Evolutionary conservation across 495 filamentous ascomycete species (phyloP), one percentile per base, ranked within the genome.

Genomic region (Margaritispora aquatica): DNA sequence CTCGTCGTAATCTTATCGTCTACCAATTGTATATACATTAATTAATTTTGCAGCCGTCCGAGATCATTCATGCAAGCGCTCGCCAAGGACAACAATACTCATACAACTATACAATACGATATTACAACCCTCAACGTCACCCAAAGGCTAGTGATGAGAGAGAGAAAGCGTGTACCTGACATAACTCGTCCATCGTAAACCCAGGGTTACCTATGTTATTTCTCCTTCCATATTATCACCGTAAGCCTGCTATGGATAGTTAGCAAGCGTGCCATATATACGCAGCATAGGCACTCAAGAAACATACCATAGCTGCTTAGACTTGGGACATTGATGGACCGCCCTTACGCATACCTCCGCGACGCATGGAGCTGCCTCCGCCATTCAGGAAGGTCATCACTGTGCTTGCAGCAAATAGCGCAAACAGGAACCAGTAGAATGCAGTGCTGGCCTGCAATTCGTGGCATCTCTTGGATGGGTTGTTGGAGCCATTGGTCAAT

Each of bases 401-500:
- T 20, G 81, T 59, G 1, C 83, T 83, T 19, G 70, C 80, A 57
- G 75, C 73, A 67, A 77, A 90, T 0, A 82, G 68, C 20, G 76
- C 80, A 75, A 86, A 88, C 54, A 75, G 81, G 71, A 90, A 88
- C 83, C 83, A 90, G 59, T 88, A 76, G 77, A 90, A 90, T 0
- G 87, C 85, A 31, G 71, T 76, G 3, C 79, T 73, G 4, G 87
- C 87, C 72, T 89, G 85, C 9, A 84, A 81, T 68, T 90, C 85
- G 41, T 75, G 84, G 71, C 87, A 90, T 63, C 84, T 78, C 71
- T 84, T 83, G 11, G 58, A 24, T 23, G 63, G 71, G 67, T 86
- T 69, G 59, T 56, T 15, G 0, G 83, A 77, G 65, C 85, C 83
- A 62, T 83, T 80, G 59, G 80, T 85, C 65, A 88, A 77, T 50